Evolutionary conservation across 345 rosid genomes (phyloP).

Genomic region (Lumnitzera racemosa): DNA sequence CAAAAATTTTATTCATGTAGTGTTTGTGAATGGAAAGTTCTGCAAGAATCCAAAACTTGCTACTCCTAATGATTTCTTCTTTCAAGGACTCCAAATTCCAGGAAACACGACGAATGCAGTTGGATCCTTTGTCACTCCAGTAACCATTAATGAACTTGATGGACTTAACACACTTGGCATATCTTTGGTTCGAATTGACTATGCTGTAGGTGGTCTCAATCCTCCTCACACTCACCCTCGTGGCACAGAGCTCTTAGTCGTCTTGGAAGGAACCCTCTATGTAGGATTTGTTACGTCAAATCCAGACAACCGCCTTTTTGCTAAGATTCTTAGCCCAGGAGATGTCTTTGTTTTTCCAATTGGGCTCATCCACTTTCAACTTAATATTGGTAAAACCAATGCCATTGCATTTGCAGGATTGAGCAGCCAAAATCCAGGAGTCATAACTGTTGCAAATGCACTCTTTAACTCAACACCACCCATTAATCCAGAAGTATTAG

Average conservation of each 20-base stretch:
- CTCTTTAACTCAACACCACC: not conserved
- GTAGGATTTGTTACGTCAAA: constrained; percentile 1
- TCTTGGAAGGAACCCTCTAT: not conserved
- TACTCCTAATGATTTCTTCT: not conserved
- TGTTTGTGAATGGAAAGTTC: constrained; percentile 3
- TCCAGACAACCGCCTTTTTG: not conserved
- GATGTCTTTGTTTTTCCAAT: constrained; percentile 2
- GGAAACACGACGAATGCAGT: not conserved
- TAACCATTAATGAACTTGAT: not conserved
- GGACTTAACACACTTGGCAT: constrained; percentile 1
- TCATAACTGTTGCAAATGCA: not conserved
- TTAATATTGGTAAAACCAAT: not conserved
- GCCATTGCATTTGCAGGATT: not conserved
- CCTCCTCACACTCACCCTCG: constrained; percentile 2
- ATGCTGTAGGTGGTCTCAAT: not conserved
- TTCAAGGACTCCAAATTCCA: not conserved
- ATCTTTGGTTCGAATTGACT: not conserved
- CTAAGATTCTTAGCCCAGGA: not conserved
- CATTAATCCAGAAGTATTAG: not conserved
- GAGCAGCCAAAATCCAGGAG: not conserved
- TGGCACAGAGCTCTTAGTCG: not conserved
- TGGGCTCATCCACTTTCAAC: constrained; percentile 3
- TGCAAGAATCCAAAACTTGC: constrained; percentile 4
- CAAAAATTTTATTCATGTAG: not conserved
- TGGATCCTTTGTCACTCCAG: not conserved